Base-by-base conservation (phyloP, 2,329 filamentous ascomycete genomes). In the Botrytis tulipae region DNA sequence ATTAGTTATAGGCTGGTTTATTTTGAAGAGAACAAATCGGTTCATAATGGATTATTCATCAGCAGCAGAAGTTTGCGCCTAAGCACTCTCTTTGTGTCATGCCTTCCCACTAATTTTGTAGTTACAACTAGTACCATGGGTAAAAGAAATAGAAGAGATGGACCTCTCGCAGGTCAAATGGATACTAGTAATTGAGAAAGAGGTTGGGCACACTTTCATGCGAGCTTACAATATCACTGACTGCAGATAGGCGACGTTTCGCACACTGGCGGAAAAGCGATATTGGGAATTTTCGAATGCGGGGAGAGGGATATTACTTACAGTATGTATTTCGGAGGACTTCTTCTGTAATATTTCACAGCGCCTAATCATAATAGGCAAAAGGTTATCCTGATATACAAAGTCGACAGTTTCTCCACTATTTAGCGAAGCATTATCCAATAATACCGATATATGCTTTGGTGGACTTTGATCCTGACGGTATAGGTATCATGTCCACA, bases 351-450 rank as follows among this genome's bases (percentile, higher is more conserved):
- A 18, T 16, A 8, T 65, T 16, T 40, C 9, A 12, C 60, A 16
- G 57, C 8, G 16, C 22, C 29, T 67, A 7, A 42, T 25, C 3
- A 40, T 40, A 25, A 6, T 71, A 94, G 91, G 93, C 90, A 0
- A 96, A 95, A 84, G 93, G 93, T 2, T 96, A 94, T 78, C 93
- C 93, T 0, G 93, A 96, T 77, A 83, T 95, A 66, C 86, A 87
- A 1, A 94, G 92, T 0, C 85, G 92, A 12, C 85, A 86, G 25
- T 90, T 95, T 71, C 82, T 95, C 1, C 85, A 86, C 60, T 80
- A 84, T 20, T 72, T 94, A 1, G 85, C 87, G 54, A 80, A 77
- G 0, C 81, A 80, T 14, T 83, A 83, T 32, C 87, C 87, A 0
- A 79, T 81, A 0, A 81, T 92, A 35, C 87, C 88, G 2, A 87